A percentile compares a stretch with the other conserved stretches of the same genome.
phyloP scores from a whole-genome alignment of 345 rosid genomes.

The Fremontodendron californicum region DNA sequence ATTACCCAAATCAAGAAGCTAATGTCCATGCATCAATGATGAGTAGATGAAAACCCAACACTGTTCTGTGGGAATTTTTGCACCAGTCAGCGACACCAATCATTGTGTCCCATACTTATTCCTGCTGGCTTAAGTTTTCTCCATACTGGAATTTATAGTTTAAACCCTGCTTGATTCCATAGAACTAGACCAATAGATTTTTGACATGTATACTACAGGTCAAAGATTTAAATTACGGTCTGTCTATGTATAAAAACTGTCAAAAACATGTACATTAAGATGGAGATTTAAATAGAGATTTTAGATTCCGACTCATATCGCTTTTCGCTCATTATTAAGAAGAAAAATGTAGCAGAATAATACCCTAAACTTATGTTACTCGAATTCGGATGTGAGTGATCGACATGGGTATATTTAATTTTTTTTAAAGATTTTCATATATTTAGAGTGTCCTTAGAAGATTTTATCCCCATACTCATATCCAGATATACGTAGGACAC shows the following conservation, averaged over 20 bases:
- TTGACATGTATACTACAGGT: neutral
- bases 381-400: too few relatives aligned
- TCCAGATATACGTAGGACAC: too few relatives aligned
- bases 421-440: too few relatives aligned
- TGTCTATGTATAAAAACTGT: neutral
- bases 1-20: slow-evolving; percentile 11
- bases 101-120: slow-evolving; percentile 12
- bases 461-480: too few relatives aligned
- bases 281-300: neutral
- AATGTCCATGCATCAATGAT: slow-evolving; percentile 16
- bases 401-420: too few relatives aligned
- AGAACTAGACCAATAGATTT: neutral
- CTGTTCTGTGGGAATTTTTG: neutral
- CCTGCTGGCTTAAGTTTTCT: neutral
- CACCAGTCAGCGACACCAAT: slow-evolving; percentile 27
- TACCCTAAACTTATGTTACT: neutral
- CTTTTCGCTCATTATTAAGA: neutral
- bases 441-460: too few relatives aligned
- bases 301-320: neutral
- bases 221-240: too few relatives aligned
- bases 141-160: neutral
- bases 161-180: neutral
- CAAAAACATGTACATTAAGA: neutral
- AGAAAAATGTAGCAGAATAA: neutral
- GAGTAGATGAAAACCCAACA: neutral